Base-by-base conservation (phyloP, 768 basidiomycete genomes). In the Sarcomyxa edulis region DNA sequence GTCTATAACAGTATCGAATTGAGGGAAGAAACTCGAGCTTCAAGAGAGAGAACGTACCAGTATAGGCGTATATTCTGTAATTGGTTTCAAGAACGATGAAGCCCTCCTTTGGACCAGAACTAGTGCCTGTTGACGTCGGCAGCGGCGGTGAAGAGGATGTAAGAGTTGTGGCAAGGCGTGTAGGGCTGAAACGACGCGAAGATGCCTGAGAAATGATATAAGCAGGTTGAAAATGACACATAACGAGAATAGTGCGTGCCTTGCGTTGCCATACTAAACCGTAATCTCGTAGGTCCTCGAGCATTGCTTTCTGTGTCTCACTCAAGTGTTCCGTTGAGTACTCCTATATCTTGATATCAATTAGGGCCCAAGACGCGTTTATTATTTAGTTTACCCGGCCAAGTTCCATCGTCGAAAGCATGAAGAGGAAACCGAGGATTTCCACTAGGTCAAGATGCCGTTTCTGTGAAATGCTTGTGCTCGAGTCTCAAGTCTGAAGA, bases 21-120 rank as follows among this genome's bases (percentile, higher is more conserved):
- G 45, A 46, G 42, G 46, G 36, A 26, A 42, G 34, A 25, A 49
- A 49, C 45, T 41, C 39, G 42, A 56, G 43, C 48, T 40, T 40
- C 53, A 25, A 52, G n/a, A n/a, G 6, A 43, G 10, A 22, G 22
- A 35, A 21, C 40, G 36, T 59, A 93, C 93, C 85, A 24, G 96
- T 99, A 61, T 99, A 99, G 4, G 96, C 96, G 58, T 98, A 99
- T 46, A 99, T 66, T 48, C 93, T 85, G 66, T 97, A 98, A 66
- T 99, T 98, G 14, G 96, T 98, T 67, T 99, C 96, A 29, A 99
- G 72, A 48, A 98, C 81, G 49, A 98, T 84, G 67, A 96, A 98
- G 10, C 94, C 91, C 58, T 95, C 80, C 48, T 43, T 39, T 15
- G 81, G 70, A 22, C 74, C 72, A 31, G 74, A 75, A 33, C 70